Conservation (phyloP, 805 yeast species). For the Ogataea wickerhamii region DNA sequence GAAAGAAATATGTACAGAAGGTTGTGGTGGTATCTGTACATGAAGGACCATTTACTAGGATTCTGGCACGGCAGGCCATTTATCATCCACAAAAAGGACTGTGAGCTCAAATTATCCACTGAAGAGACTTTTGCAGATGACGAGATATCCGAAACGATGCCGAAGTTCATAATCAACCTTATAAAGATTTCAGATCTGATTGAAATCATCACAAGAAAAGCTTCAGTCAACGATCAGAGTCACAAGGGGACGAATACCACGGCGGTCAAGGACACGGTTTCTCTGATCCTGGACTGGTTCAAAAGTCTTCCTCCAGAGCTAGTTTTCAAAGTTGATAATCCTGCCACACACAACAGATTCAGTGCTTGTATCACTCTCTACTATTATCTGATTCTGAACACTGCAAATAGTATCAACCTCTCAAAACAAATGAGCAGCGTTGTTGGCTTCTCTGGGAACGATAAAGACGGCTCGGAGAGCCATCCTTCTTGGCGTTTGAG, state of each 20-base stretch:
- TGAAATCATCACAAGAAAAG: constrained; percentile 6
- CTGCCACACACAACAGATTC: constrained; percentile 38
- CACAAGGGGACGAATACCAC: background rate
- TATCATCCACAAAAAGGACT: constrained; percentile 62
- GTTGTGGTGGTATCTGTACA: constrained; percentile 70
- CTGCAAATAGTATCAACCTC: constrained; percentile 45
- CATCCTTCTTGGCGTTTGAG: constrained; percentile 73
- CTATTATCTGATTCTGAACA: constrained; percentile 63
- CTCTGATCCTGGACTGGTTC: constrained; percentile 74
- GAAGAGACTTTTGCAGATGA: constrained; percentile 60
- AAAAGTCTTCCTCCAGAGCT: constrained; percentile 57
- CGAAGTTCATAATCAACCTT: constrained; percentile 2
- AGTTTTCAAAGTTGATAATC: constrained; percentile 52
- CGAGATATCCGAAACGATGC: constrained; percentile 30
- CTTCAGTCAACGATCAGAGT: background rate
- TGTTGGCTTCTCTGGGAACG: background rate
- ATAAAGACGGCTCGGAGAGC: constrained; percentile 1
- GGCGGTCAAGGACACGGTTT: constrained; percentile 54
- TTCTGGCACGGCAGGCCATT: constrained; percentile 70
- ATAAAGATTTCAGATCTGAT: constrained; percentile 14
- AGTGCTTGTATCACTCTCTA: constrained; percentile 60
- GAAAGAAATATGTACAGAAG: constrained; percentile 51
- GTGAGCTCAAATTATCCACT: constrained; percentile 68
- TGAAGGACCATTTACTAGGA: constrained; percentile 53
- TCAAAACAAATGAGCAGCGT: constrained; percentile 35